A percentile compares a stretch with the other conserved stretches of the same genome.
Conservation (phyloP, 768 basidiomycete species). For the Daedaleopsis nitida region DNA sequence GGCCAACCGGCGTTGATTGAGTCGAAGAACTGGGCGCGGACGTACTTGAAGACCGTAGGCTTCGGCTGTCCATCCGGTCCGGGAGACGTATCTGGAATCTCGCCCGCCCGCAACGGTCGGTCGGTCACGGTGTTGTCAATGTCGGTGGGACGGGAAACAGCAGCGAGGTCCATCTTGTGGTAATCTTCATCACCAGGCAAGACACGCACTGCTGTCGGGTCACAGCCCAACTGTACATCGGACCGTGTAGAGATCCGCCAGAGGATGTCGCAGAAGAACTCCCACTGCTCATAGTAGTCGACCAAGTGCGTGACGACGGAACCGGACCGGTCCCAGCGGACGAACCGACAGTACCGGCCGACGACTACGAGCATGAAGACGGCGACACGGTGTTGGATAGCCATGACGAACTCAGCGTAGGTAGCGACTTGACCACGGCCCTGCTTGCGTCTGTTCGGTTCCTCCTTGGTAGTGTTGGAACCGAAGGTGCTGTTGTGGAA, state of each 20-base stretch:
- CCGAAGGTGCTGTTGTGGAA: too few species aligned
- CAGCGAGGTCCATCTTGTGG: neutral
- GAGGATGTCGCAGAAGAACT: constrained; percentile 1
- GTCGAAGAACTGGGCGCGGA: neutral
- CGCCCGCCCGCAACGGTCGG: neutral
- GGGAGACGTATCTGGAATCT: neutral
- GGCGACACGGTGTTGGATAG: constrained; percentile 7
- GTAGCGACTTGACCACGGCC: constrained; percentile 3
- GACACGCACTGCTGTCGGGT: constrained; percentile 4
- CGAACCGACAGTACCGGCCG: neutral
- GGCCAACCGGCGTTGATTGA: constrained; percentile 8
- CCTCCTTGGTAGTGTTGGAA: neutral
- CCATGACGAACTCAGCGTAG: constrained; percentile 7
- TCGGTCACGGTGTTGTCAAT: neutral
- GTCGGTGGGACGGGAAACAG: neutral
- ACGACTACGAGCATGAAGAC: constrained; percentile 10
- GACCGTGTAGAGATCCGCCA: constrained; percentile 1
- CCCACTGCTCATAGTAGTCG: constrained; percentile 8
- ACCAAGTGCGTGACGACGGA: neutral
- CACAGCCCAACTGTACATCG: constrained; percentile 4
- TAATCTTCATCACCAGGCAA: neutral
- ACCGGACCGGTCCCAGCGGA: constrained; percentile 14
- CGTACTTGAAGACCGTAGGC: constrained; percentile 1
- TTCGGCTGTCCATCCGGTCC: neutral
- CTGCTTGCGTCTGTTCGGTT: neutral